These are phyloP conservation scores for Lathyrus oleraceus DNA, from an alignment of 306 rosid species.

Conservation along the genomic window DNA sequence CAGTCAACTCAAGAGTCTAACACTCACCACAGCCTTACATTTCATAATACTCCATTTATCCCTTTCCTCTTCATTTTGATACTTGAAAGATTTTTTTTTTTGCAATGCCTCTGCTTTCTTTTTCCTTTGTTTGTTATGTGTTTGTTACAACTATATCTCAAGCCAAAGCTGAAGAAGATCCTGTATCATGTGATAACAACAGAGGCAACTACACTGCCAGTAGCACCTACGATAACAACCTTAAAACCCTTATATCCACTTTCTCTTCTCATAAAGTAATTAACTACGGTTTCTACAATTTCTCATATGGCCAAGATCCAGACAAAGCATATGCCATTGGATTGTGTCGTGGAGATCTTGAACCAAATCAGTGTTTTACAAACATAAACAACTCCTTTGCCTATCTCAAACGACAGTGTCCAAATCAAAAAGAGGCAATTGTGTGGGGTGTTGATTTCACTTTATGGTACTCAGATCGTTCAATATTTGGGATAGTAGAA, in stretches of 20 bases:
- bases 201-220: slow-evolving; percentile 24
- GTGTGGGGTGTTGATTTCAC: slow-evolving; percentile 15
- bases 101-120: neutral
- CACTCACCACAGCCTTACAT: neutral
- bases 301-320: slow-evolving; percentile 37
- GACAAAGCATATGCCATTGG: slow-evolving; percentile 37
- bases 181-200: neutral
- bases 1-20: neutral
- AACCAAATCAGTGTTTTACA: slow-evolving; percentile 14
- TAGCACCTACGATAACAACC: slow-evolving; percentile 43
- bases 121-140: neutral
- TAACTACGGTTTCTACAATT: slow-evolving; percentile 41
- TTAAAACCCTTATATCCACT: slow-evolving; percentile 36
- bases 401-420: slow-evolving; percentile 27
- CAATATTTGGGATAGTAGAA: neutral
- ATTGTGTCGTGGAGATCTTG: slow-evolving; percentile 49
- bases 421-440: slow-evolving; percentile 50
- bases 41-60: neutral
- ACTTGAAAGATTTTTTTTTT: neutral
- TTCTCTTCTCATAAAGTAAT: slow-evolving; percentile 9
- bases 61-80: neutral
- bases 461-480: slow-evolving; percentile 33
- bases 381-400: slow-evolving; percentile 30
- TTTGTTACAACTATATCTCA: neutral
- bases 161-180: neutral